Base-by-base conservation (phyloP, 2,329 filamentous ascomycete species). In the Boeremia lycopersici region DNA sequence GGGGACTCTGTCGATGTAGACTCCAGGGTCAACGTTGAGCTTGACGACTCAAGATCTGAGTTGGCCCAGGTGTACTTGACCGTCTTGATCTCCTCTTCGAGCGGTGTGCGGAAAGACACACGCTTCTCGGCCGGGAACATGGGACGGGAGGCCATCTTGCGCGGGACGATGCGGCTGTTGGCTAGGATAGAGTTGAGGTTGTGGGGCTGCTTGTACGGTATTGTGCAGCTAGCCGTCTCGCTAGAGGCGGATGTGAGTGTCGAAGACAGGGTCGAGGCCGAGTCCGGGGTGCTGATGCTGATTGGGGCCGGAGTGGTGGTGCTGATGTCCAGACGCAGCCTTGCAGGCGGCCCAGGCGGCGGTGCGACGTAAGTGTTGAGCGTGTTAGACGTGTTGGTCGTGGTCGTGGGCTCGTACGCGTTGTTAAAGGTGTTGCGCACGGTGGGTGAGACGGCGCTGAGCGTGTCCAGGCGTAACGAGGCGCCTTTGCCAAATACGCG, bases 351-450 rank as follows among this genome's bases (percentile, higher is more conserved):
- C 59, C 59, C 69, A 48, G 40, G 67, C 48, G 35, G 67, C 53
- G 30, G 62, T 52, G 36, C 70, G 54, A 12, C 72, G 65, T 34
- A 52, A 12, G 43, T 45, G 48, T 51, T 56, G 33, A 52, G 44
- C 15, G 54, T 53, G 29, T 30, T 53, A 6, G 48, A 46, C 2
- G 54, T 57, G 41, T 48, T 57, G 26, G 54, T 52, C 1, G 54
- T 53, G 3, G 54, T 53, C 6, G 29, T 33, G 40, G 54, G 72
- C 49, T 84, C 79, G 62, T 84, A 85, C 45, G 82, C 81, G 72
- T 87, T 87, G 63, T 76, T 80, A 67, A 86, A 85, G 46, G 85
- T 87, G 70, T 87, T 87, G 63, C 82, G 78, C 36, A 80, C 75
- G 1, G 85, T 87, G 10, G 85, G 85, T 7, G 85, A 86, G 28